Conservation (phyloP, 164 flowering plant genomes). For the Umbilicus rupestris region DNA sequence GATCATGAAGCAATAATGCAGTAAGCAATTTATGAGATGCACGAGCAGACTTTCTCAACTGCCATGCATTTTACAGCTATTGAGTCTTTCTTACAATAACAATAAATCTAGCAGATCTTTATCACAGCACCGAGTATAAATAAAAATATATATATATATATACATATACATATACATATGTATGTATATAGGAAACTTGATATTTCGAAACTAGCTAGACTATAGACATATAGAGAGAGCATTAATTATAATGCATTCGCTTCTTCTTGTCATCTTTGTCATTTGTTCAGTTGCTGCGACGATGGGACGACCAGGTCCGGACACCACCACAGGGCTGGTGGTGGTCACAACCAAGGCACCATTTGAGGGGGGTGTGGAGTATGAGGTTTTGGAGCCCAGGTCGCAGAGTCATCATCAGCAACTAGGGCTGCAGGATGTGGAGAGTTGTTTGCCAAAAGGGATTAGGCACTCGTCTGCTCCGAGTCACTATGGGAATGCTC, state of each 20-base stretch:
- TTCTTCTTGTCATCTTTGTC: not conserved
- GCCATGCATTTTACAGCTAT: conserved; percentile 3
- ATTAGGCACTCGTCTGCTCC: conserved; percentile 39
- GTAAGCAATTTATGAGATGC: conserved; percentile 3
- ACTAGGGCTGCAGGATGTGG: conserved; percentile 10
- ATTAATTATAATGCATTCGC: not conserved
- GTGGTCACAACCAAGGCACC: not conserved
- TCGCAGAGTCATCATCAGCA: not conserved
- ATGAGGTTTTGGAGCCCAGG: not conserved
- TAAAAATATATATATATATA: not conserved
- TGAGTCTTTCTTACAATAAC: not conserved
- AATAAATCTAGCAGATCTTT: not conserved
- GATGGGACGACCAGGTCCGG: not conserved
- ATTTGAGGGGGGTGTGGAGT: not conserved
- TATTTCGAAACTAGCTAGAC: not conserved
- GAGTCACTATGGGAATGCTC: conserved; percentile 33
- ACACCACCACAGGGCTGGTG: not conserved
- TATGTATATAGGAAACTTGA: not conserved
- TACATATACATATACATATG: too few relatives aligned
- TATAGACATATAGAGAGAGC: not conserved
- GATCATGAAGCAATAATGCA: not conserved
- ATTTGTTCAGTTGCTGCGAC: not conserved
- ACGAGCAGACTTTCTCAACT: conserved; percentile 4
- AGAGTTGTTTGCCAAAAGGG: conserved; percentile 47
- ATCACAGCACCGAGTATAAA: not conserved